Evolutionary conservation across 73 alveolate species (phyloP), one percentile per base, ranked within the genome.

Genomic region (Paraurostyla sp.): DNA sequence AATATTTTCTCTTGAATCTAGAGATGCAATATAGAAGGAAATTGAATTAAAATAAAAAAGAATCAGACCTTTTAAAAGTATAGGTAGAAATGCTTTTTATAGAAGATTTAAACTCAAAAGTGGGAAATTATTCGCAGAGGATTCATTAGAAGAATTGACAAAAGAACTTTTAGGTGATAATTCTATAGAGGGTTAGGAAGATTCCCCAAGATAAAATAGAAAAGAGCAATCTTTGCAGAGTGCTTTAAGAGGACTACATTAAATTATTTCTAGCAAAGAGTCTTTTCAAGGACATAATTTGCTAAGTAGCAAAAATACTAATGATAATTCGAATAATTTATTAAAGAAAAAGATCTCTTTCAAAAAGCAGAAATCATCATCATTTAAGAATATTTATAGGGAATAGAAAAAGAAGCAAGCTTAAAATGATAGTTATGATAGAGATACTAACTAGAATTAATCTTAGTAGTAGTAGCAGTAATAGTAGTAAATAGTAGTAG

Each of bases 391-490:
- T 65, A 30, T 38, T 38, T 65, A 60, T 16, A 7, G 23, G 30
- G 13, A 16, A 60, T 60, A 32, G 78, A 20, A 60, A 13, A 45
- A 60, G 32, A 9, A 25, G 22, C 7, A 13, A 7, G 22, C 33
- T 56, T 56, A 60, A 32, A 60, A 60, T 65, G 82, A 65, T 38
- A 65, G 41, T 65, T 56, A 33, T 13, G 41, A 65, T 40, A 36
- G 69, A 54, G 6, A 20, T 7, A 13, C 69, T 54, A 4, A 20
- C 36, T 38, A 40, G 46, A 65, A 65, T n/a, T 65, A 36, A 40
- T 18, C 13, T 9, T 11, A 1, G 27, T 4, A 65, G 9, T 38
- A 38, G 38, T 0, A 65, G 29, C 35, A 65, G 41, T 35, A 65
- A 59, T 7, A n/a, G n/a, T n/a, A n/a, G n/a, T n/a, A n/a, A n/a